Evolutionary conservation across 768 basidiomycete genomes (phyloP).

Genomic region (Suillus clintonianus): DNA sequence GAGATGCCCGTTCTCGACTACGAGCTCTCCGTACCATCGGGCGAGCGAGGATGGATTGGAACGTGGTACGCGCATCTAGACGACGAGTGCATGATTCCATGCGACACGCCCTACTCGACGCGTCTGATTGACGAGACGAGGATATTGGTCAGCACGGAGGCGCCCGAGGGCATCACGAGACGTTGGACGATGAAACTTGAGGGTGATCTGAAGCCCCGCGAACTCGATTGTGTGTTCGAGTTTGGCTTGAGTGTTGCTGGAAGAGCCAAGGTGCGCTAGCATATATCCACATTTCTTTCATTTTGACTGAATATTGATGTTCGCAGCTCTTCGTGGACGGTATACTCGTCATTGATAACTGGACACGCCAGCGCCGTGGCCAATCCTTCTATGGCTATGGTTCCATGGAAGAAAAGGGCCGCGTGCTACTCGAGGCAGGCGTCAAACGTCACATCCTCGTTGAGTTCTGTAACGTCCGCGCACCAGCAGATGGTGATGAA

Average conservation of each 20-base stretch:
- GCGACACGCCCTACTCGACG: conserved; percentile 44
- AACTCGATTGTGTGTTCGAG: conserved; percentile 60
- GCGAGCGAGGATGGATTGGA: conserved; percentile 68
- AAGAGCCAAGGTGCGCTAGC: conserved; percentile 56
- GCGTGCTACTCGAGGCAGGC: conserved; percentile 54
- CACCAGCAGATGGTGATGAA: conserved; percentile 69
- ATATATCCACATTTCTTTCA: background rate
- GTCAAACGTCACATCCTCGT: conserved; percentile 57
- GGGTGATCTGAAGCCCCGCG: conserved; percentile 59
- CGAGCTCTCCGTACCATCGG: conserved; percentile 58
- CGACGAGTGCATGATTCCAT: conserved; percentile 55
- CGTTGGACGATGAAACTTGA: conserved; percentile 63
- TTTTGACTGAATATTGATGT: conserved; percentile 4
- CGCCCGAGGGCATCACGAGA: conserved; percentile 58
- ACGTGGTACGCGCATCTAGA: conserved; percentile 59
- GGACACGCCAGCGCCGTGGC: conserved; percentile 73
- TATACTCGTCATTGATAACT: conserved; percentile 78
- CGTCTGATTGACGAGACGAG: conserved; percentile 60
- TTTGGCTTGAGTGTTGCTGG: conserved; percentile 72
- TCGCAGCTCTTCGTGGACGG: conserved; percentile 66
- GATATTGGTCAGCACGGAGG: conserved; percentile 60
- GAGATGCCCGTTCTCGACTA: conserved; percentile 69
- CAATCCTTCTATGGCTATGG: conserved; percentile 69
- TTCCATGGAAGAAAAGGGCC: conserved; percentile 64
- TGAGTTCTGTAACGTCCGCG: conserved; percentile 75